Evolutionary conservation across 2,329 filamentous ascomycete genomes (phyloP).

Genomic region (Aspergillus brasiliensis): DNA sequence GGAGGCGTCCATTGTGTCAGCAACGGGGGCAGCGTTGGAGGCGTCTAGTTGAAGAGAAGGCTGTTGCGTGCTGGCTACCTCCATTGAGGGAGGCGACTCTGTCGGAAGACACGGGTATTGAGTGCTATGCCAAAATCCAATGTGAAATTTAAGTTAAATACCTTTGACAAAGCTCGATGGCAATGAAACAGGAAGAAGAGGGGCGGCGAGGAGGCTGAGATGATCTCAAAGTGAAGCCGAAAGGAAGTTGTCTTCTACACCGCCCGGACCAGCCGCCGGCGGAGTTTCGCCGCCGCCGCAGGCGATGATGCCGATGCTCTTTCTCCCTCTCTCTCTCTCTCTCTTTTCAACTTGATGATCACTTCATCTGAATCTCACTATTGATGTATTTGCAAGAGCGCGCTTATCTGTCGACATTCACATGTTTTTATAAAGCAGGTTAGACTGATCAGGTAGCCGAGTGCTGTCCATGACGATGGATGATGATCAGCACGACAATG

Average conservation of each 20-base stretch:
- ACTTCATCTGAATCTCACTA: too few species aligned
- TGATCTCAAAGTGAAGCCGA: constrained; percentile 8
- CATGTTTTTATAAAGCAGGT: too few species aligned
- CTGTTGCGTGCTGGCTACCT: constrained; percentile 9
- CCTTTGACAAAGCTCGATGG: background rate
- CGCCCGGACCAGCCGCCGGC: constrained; percentile 1
- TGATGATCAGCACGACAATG: too few species aligned
- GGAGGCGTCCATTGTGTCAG: constrained; percentile 31
- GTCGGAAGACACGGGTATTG: background rate
- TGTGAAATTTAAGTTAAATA: background rate
- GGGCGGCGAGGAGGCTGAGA: background rate
- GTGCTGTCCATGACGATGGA: too few species aligned
- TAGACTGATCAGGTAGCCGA: too few species aligned
- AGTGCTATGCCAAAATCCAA: background rate
- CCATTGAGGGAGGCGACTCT: background rate
- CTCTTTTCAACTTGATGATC: too few species aligned
- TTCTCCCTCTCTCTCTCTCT: background rate
- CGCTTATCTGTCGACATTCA: too few species aligned
- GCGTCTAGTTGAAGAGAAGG: constrained; percentile 9
- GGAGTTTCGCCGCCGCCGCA: constrained; percentile 3
- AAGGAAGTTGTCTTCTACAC: constrained; percentile 4
- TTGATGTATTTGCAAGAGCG: too few species aligned
- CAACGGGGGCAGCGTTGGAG: background rate
- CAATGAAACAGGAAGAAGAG: background rate
- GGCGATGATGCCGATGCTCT: background rate